These are phyloP conservation scores for Fusarium acutatum DNA, from an alignment of 2,329 filamentous ascomycete genomes.

Conservation along the genomic window DNA sequence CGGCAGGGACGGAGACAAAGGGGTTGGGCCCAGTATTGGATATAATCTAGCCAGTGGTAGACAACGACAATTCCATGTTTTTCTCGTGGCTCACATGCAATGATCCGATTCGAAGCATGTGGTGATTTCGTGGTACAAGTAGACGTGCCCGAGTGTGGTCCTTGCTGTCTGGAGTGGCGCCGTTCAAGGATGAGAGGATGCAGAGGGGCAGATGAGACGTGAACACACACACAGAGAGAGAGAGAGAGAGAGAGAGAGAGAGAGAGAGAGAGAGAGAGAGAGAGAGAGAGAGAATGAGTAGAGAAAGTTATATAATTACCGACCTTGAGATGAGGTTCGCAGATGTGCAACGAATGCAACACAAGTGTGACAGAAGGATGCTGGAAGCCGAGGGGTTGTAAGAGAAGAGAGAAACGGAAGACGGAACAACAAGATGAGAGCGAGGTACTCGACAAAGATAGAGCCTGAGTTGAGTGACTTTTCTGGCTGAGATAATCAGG, in stretches of 20 bases:
- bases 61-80: background rate
- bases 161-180: conserved; percentile 5
- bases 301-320: background rate
- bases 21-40: conserved; percentile 2
- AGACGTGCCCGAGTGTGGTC: conserved; percentile 9
- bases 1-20: conserved; percentile 6
- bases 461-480: conserved; percentile 2
- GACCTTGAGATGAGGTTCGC: background rate
- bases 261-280: background rate
- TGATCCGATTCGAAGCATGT: background rate
- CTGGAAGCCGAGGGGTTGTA: conserved; percentile 7
- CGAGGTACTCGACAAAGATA: conserved; percentile 4
- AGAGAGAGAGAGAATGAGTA: background rate
- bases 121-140: background rate
- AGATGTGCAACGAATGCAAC: conserved; percentile 13
- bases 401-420: background rate
- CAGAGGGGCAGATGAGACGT: background rate
- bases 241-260: background rate
- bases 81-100: background rate
- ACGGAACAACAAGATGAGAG: conserved; percentile 9
- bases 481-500: conserved; percentile 28
- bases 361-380: conserved; percentile 22
- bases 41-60: background rate
- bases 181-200: conserved; percentile 2
- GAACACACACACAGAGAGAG: background rate